A percentile compares a stretch with the other conserved stretches of the same genome.
Evolutionary conservation across 768 basidiomycete genomes (phyloP).

Genomic region (Lentinula aciculospora): DNA sequence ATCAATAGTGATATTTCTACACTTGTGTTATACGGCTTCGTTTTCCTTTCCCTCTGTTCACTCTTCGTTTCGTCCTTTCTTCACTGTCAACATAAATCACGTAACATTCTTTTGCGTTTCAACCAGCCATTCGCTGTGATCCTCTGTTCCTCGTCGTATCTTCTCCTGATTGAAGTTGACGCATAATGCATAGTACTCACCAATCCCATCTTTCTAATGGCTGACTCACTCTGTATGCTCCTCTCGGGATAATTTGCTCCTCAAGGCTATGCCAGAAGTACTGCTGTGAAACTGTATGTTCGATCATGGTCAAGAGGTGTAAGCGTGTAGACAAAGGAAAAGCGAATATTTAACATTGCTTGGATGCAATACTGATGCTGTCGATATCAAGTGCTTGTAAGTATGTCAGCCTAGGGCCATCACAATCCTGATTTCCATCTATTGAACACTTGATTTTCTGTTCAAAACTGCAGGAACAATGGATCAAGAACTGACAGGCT

Average conservation of each 20-base stretch:
- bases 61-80: background rate
- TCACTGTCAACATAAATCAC: background rate
- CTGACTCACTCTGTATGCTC: background rate
- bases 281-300: no score
- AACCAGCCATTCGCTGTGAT: slow-evolving; percentile 4
- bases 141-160: background rate
- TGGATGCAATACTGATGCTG: no score
- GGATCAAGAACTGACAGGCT: background rate
- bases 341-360: no score
- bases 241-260: no score
- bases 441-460: no score
- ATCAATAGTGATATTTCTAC: background rate
- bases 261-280: no score
- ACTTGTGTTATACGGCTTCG: background rate
- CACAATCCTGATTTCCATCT: no score
- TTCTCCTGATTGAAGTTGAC: background rate
- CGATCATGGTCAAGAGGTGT: no score
- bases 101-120: slow-evolving; percentile 7
- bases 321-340: no score
- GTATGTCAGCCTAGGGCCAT: no score
- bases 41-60: background rate
- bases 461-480: background rate
- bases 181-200: slow-evolving; percentile 8
- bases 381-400: no score
- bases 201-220: slow-evolving; percentile 1